Conservation (phyloP, 2,329 filamentous ascomycete genomes). For the Fusarium cicatricum region DNA sequence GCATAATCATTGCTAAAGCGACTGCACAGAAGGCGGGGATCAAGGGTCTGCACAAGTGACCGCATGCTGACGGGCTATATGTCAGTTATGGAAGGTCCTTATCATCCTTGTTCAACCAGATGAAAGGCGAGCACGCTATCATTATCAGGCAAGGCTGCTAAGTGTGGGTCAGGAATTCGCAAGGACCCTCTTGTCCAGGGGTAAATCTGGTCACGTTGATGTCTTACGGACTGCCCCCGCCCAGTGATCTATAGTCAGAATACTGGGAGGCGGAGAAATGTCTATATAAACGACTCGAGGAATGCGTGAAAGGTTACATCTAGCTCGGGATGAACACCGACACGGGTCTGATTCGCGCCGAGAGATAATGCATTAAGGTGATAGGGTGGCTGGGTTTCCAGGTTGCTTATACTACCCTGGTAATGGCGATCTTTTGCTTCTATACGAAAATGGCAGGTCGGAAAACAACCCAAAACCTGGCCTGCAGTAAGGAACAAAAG, state of each 20-base stretch:
- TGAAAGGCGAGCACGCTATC: not conserved
- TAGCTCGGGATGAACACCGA: no score
- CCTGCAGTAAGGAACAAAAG: conserved; percentile 30
- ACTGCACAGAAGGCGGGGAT: no score
- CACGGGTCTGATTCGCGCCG: not conserved
- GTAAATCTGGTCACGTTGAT: not conserved
- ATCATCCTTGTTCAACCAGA: conserved; percentile 1
- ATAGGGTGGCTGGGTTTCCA: not conserved
- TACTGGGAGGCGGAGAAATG: conserved; percentile 4
- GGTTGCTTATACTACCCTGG: not conserved
- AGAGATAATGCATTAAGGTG: conserved; percentile 5
- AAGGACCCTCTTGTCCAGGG: conserved; percentile 5
- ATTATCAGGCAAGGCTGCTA: not conserved
- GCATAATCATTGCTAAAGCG: no score
- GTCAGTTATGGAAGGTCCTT: conserved; percentile 30
- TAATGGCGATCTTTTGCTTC: not conserved
- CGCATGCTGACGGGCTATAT: conserved; percentile 5
- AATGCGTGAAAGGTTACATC: conserved; percentile 9
- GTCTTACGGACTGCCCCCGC: not conserved
- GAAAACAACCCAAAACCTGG: not conserved
- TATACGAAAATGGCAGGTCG: conserved; percentile 27
- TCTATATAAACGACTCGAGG: not conserved
- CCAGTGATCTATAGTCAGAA: not conserved
- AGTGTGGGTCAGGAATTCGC: not conserved
- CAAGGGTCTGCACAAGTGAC: not conserved